Percentiles rank a stretch among this genome's conserved stretches.
phyloP scores from a whole-genome alignment of 805 yeast species.

The Hanseniaspora lindneri region DNA sequence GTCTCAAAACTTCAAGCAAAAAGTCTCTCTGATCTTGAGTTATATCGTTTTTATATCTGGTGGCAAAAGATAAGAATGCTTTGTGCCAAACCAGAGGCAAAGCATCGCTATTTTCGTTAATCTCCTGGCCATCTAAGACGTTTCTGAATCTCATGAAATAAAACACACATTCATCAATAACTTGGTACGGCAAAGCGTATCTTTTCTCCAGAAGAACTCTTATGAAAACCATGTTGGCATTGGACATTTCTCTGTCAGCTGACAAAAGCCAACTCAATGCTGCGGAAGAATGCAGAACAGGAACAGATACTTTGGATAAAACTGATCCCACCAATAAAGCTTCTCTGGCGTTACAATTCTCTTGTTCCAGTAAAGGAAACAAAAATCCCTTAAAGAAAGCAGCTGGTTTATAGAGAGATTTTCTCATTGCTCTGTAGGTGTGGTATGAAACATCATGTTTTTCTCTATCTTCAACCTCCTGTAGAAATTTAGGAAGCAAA shows the following conservation, averaged over 20 bases:
- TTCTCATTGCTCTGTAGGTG: slow-evolving; percentile 79
- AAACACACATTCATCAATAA: slow-evolving; percentile 84
- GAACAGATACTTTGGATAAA: slow-evolving; percentile 76
- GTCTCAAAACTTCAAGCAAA: slow-evolving; percentile 78
- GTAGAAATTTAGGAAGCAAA: slow-evolving; percentile 59
- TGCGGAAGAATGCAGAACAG: slow-evolving; percentile 91
- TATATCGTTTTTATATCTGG: slow-evolving; percentile 90
- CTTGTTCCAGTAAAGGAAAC: slow-evolving; percentile 75
- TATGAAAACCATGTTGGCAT: slow-evolving; percentile 76
- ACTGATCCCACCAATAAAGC: slow-evolving; percentile 93
- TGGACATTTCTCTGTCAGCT: slow-evolving; percentile 32
- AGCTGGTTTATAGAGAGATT: slow-evolving; percentile 89
- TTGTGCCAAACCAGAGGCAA: slow-evolving; percentile 97
- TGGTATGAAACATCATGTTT: slow-evolving; percentile 81
- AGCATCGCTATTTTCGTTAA: slow-evolving; percentile 34
- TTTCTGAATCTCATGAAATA: slow-evolving; percentile 85
- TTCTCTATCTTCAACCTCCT: slow-evolving; percentile 57
- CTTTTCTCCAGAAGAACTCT: slow-evolving; percentile 83
- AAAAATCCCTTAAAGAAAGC: slow-evolving; percentile 95
- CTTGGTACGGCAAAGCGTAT: slow-evolving; percentile 93
- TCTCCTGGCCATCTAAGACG: slow-evolving; percentile 35
- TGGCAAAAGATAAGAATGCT: slow-evolving; percentile 87
- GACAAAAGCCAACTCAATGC: slow-evolving; percentile 74
- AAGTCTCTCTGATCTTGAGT: slow-evolving; percentile 98
- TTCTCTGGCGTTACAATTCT: slow-evolving; percentile 76